Percentiles rank a stretch among this genome's conserved stretches.
Evolutionary conservation across 495 filamentous ascomycete species (phyloP).

Genomic region (Cetradonia linearis): DNA sequence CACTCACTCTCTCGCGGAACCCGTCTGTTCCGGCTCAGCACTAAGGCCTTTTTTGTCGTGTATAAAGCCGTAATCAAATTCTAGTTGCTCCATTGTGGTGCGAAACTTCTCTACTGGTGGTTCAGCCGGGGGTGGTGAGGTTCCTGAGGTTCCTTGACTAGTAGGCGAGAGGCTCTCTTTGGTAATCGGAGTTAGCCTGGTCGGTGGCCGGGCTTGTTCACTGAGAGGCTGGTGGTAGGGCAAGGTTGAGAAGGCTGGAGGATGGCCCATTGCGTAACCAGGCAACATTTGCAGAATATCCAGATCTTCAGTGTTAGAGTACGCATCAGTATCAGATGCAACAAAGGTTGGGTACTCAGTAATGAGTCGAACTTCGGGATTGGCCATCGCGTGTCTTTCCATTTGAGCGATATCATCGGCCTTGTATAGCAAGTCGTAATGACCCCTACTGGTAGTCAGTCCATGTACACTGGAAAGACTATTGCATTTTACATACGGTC

Average conservation of each 20-base stretch:
- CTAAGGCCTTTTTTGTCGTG: neutral
- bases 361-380: constrained; percentile 17
- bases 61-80: constrained; percentile 3
- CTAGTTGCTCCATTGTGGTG: neutral
- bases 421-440: constrained; percentile 92
- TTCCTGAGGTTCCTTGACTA: neutral
- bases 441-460: constrained; percentile 45
- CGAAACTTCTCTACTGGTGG: neutral
- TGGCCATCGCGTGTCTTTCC: neutral
- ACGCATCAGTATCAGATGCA: constrained; percentile 5
- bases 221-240: neutral
- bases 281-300: neutral
- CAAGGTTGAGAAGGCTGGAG: neutral
- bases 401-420: constrained; percentile 40
- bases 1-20: constrained; percentile 13
- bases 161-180: neutral
- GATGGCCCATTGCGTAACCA: neutral
- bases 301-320: neutral
- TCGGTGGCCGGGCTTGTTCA: neutral
- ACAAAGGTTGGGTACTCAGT: constrained; percentile 10
- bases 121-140: neutral
- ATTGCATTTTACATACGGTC: constrained; percentile 46
- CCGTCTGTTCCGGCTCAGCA: neutral
- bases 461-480: neutral
- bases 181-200: neutral